Percentiles rank a stretch among this genome's conserved stretches.
These are phyloP conservation scores for Backusella morwellensis DNA, from an alignment of 192 early-diverging fungal species.

Conservation along the genomic window DNA sequence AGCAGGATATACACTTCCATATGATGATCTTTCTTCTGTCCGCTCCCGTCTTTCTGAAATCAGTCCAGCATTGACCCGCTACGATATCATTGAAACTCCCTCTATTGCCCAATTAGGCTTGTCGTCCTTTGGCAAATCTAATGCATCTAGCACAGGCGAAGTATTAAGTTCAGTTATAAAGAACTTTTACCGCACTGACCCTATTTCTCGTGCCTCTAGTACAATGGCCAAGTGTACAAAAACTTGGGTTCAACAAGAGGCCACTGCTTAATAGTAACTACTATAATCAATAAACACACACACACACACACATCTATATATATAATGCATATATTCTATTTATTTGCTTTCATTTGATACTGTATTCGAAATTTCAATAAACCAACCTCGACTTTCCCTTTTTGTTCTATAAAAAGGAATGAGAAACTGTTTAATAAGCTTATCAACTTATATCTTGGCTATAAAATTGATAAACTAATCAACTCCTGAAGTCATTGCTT, in stretches of 20 bases:
- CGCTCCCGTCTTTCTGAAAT: constrained; percentile 85
- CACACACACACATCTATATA: no score
- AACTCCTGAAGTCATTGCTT: background rate
- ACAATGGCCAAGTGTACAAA: constrained; percentile 96
- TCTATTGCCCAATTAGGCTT: constrained; percentile 65
- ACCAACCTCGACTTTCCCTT: background rate
- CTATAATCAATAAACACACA: background rate
- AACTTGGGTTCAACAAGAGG: constrained; percentile 26
- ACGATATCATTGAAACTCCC: constrained; percentile 63
- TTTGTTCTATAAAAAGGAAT: background rate
- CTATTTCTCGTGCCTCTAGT: constrained; percentile 84
- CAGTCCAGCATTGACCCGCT: constrained; percentile 75
- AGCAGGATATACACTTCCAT: constrained; percentile 81
- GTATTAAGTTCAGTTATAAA: constrained; percentile 63
- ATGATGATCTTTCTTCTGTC: constrained; percentile 81
- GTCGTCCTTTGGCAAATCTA: constrained; percentile 42
- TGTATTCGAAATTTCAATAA: background rate
- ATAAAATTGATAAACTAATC: background rate
- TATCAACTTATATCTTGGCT: background rate
- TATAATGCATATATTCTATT: background rate
- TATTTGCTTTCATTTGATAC: background rate
- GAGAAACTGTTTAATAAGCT: background rate
- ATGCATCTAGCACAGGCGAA: constrained; percentile 29
- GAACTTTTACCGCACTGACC: constrained; percentile 95
- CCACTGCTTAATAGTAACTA: background rate